Base-by-base conservation (phyloP, 441 rosid species). In the Biscutella auriculata region DNA sequence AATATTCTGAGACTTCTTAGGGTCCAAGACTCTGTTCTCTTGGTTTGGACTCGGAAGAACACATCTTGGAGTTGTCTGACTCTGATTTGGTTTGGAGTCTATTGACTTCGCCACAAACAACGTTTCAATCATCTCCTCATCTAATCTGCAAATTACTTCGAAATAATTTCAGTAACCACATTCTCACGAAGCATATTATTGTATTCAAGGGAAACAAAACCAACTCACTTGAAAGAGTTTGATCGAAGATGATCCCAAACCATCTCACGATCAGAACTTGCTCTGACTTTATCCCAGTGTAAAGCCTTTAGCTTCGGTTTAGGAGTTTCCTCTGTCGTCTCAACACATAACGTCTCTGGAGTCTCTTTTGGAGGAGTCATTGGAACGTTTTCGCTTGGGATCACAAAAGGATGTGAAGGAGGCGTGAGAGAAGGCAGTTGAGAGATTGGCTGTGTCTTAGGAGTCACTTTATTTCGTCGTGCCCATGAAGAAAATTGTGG, bases 231-330 rank as follows among this genome's bases (percentile, higher is more conserved):
- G 47, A 90, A 94, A 8, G 97, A 89, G 77, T 89, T 89, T 45
- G 97, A 81, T 62, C 89, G 73, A 53, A 94, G 84, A 23, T 89
- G 99, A 84, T 94, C 99, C 97, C 99, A 94, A 14, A 85, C 99
- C 96, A 85, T 94, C 69, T 87, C 99, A 6, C 96, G 87, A 75
- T 85, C 99, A 6, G 99, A 94, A 81, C 95, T 89, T 13, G 99
- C 97, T 78, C 97, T 79, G 40, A 94, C 97, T 85, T 94, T 94
- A 67, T 94, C 99, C 99, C 99, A 94, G 28, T 90, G 99, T 62
- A 94, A 72, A 3, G 97, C 93, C 77, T 94, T 90, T 45, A 94
- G 59, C 79, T 87, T 94, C 9, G 89, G 95, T 61, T 85, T 92
- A 0, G 73, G 76, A 71, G 82, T 70, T 30, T 88, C 91, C 10